Base-by-base conservation (phyloP, 495 filamentous ascomycete genomes). In the Bacidia rubella region DNA sequence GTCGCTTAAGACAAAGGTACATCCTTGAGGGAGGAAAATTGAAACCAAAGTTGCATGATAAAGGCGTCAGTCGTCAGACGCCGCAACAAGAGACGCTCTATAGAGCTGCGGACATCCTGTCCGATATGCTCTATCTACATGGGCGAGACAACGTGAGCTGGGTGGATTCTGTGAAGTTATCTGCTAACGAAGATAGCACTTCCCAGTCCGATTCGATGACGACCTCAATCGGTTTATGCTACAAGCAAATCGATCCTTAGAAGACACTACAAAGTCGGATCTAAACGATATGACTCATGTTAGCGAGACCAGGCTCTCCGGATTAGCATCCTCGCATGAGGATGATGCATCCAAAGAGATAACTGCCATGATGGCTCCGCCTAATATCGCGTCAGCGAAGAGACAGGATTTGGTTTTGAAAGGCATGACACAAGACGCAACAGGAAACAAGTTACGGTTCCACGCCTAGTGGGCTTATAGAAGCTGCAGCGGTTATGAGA, bases 11-110 rank as follows among this genome's bases (percentile, higher is more conserved):
- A 47, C 69, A 69, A 26, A 67, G 73, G 56, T 79, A 77, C 60
- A 63, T 63, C 26, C 62, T 62, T 57, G 55, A 62, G 7, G 64
- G 67, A 40, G 65, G 62, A n/a, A 60, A 57, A 17, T 52, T 67
- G 49, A 86, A 83, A 56, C 73, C 76, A 21, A 72, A 72, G 38
- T 73, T 70, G 61, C 70, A 75, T 47, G 79, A 81, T 52, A 58
- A 62, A 45, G 74, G 71, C 24, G 64, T 81, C 22, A 72, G 81
- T 55, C 70, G 77, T 54, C 71, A 72, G 47, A 77, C 82, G 55
- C 77, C 79, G 0, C 82, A 82, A 51, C 70, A 78, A 43, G 85
- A 90, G 64, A 85, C 82, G 80, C 70, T 84, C 12, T 78, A 79
- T 48, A 73, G 85, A 40, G 74, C 87, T 49, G 73, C 74, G 25